Evolutionary conservation across 441 rosid genomes (phyloP).

Genomic region (Adansonia grandidieri): DNA sequence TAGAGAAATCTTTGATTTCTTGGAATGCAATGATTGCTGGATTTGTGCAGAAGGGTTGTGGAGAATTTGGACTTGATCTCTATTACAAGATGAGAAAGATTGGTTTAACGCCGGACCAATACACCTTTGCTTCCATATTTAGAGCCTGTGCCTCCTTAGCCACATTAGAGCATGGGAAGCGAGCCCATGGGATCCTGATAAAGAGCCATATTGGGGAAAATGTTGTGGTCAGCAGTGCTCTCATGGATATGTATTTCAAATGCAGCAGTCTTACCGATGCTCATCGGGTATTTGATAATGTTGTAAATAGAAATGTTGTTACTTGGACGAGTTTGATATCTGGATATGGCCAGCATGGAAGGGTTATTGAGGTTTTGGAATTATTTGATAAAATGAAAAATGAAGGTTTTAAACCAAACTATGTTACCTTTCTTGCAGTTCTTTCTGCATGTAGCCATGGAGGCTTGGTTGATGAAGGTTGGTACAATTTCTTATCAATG

Average conservation of each 20-base stretch:
- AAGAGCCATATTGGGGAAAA: constrained; percentile 57
- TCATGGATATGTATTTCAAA: constrained; percentile 84
- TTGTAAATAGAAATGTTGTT: constrained; percentile 52
- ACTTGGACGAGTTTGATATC: constrained; percentile 84
- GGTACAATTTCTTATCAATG: constrained; percentile 62
- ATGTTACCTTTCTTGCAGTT: constrained; percentile 73
- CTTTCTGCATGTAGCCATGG: constrained; percentile 85
- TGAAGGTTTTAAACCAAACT: constrained; percentile 68
- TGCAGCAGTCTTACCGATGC: constrained; percentile 72
- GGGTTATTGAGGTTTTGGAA: constrained; percentile 63
- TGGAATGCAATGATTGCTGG: constrained; percentile 76
- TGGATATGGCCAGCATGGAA: constrained; percentile 80
- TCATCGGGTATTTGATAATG: constrained; percentile 50
- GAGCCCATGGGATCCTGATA: constrained; percentile 64
- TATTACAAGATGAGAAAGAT: constrained; percentile 36
- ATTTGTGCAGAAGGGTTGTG: constrained; percentile 48
- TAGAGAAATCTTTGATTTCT: constrained; percentile 52
- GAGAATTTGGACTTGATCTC: constrained; percentile 35
- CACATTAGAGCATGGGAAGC: constrained; percentile 63
- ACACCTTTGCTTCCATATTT: constrained; percentile 78
- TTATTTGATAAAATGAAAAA: constrained; percentile 64
- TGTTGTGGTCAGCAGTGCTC: constrained; percentile 69
- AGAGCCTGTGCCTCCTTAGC: constrained; percentile 75
- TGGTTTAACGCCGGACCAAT: constrained; percentile 55
- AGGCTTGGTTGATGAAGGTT: constrained; percentile 70